A percentile compares a stretch with the other conserved stretches of the same genome.
Evolutionary conservation across 345 rosid genomes (phyloP).

Genomic region (Heritiera fomes): DNA sequence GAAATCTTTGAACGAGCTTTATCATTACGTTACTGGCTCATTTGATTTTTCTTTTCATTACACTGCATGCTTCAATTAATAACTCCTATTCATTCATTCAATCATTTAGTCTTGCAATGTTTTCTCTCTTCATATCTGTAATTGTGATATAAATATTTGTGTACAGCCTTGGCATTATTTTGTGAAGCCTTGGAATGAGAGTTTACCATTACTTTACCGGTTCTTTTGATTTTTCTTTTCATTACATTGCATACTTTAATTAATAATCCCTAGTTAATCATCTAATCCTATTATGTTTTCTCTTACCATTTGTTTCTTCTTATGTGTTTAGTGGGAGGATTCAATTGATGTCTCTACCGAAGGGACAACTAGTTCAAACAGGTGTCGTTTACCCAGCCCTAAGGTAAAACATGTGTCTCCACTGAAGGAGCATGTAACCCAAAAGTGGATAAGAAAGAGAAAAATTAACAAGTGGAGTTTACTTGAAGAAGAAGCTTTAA

Average conservation of each 20-base stretch:
- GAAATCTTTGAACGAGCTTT: neutral
- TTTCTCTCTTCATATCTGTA: neutral
- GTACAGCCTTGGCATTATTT: neutral
- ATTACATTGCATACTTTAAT: neutral
- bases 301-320: neutral
- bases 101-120: no score
- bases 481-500: conserved; percentile 60
- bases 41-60: neutral
- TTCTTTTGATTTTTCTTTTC: neutral
- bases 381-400: conserved; percentile 30
- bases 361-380: neutral
- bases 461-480: conserved; percentile 41
- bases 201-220: neutral
- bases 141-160: neutral
- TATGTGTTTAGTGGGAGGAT: conserved; percentile 49
- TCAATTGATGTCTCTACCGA: conserved; percentile 30
- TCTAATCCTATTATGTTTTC: neutral
- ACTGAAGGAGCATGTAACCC: conserved; percentile 18
- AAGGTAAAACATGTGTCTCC: conserved; percentile 33
- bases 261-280: neutral
- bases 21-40: neutral
- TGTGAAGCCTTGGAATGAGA: neutral
- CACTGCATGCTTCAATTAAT: neutral
- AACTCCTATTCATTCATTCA: neutral
- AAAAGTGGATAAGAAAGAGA: conserved; percentile 33